These are phyloP conservation scores for Trypanosoma brucei DNA, from an alignment of 208 protist species.

Conservation along the genomic window DNA sequence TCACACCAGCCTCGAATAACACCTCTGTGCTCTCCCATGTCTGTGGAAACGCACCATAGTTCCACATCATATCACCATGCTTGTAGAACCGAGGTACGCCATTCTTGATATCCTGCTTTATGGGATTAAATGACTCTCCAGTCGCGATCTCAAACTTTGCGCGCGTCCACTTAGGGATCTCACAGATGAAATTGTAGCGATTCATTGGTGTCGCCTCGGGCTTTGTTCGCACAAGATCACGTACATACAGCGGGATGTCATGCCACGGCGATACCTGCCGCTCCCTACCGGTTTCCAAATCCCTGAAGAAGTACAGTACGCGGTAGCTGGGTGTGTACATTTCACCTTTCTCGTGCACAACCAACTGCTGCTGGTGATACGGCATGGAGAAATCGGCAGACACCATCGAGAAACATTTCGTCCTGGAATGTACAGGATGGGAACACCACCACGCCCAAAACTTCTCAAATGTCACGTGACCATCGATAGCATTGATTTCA, in stretches of 20 bases:
- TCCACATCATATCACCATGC: slow-evolving; percentile 95
- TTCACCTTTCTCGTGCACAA: slow-evolving; percentile 73
- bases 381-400: slow-evolving; percentile 85
- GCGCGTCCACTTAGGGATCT: slow-evolving; percentile 93
- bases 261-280: slow-evolving; percentile 90
- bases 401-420: slow-evolving; percentile 74
- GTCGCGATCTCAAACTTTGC: slow-evolving; percentile 96
- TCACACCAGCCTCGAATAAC: slow-evolving; percentile 70
- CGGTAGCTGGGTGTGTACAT: slow-evolving; percentile 91
- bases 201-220: slow-evolving; percentile 75
- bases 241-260: slow-evolving; percentile 86
- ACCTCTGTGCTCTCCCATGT: slow-evolving; percentile 94
- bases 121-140: slow-evolving; percentile 91
- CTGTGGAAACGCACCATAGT: slow-evolving; percentile 95
- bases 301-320: slow-evolving; percentile 87
- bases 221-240: slow-evolving; percentile 84
- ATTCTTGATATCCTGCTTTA: slow-evolving; percentile 96
- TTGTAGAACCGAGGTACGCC: slow-evolving; percentile 95
- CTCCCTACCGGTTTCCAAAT: slow-evolving; percentile 66
- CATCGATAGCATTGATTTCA: slow-evolving; percentile 43
- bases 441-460: slow-evolving; percentile 84
- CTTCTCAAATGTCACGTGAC: slow-evolving; percentile 72
- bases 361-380: slow-evolving; percentile 89
- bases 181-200: slow-evolving; percentile 91
- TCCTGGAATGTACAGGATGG: slow-evolving; percentile 42